Base-by-base conservation (phyloP, 106 monocot species). In the Acorus calamus region DNA sequence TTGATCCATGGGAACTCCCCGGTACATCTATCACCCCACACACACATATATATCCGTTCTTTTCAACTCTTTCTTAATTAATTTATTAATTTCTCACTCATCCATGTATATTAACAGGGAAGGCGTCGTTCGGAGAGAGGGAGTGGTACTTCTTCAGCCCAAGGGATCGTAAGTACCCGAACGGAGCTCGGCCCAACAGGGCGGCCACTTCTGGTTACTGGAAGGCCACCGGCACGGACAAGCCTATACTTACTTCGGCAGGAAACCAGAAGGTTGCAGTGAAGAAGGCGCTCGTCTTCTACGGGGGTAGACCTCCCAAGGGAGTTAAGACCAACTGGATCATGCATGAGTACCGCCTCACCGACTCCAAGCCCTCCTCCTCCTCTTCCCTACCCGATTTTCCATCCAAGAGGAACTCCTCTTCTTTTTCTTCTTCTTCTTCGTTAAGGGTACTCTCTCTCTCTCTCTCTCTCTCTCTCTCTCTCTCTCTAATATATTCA, bases 301-400 rank as follows among this genome's bases (percentile, higher is more conserved):
- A 74, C 49, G 67, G 67, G 14, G 74, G 74, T 0, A 74, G 62
- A 49, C 74, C 74, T 10, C 74, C 74, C 2, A 74, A 68, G 59
- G 74, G 74, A n/a, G 50, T 74, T 54, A 74, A 74, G 46, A 74
- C 74, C n/a, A 71, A 71, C 48, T 76, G 76, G 76, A 76, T 76
- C 76, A 76, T 76, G 76, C 76, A 76, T 44, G 76, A 76, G 57
- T 76, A 69, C 64, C 69, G 76, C 11, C 76, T 76, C 5, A 46
- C 58, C 2, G 76, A 76, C 57, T 52, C 47, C 41, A 52, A 49
- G 12, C 2, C 44, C 63, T 10, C 55, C 14, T 10, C 55, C 14
- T 8, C 28, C 62, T 53, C 62, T 3, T 57, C 68, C 13, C 28
- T 0, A 0, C 55, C 48, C 5, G 60, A 56, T 48, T 5, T 44